Percentiles rank a stretch among this genome's conserved stretches.
Evolutionary conservation across 2,329 filamentous ascomycete species (phyloP).

Genomic region (Aspergillus sp.): DNA sequence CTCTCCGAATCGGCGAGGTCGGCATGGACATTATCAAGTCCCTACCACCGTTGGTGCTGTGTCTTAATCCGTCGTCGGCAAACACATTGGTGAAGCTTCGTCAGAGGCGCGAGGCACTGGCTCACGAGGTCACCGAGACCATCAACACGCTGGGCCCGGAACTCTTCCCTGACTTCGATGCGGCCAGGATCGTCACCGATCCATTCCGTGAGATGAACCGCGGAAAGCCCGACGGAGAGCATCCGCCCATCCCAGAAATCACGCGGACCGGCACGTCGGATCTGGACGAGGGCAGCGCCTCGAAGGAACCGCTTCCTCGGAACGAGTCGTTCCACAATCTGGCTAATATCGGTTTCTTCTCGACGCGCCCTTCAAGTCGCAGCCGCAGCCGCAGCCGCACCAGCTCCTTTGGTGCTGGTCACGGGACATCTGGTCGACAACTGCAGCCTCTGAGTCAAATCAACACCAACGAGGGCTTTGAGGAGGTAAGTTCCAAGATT

Average conservation of each 20-base stretch:
- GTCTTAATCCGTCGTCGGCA: slow-evolving; percentile 76
- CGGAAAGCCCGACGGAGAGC: slow-evolving; percentile 15
- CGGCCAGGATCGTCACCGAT: slow-evolving; percentile 63
- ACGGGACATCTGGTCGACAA: slow-evolving; percentile 61
- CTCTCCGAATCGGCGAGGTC: slow-evolving; percentile 92
- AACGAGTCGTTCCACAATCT: slow-evolving; percentile 96
- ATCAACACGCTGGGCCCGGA: slow-evolving; percentile 96
- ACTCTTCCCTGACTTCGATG: slow-evolving; percentile 94
- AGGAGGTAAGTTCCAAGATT: slow-evolving; percentile 81
- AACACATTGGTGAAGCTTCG: slow-evolving; percentile 81
- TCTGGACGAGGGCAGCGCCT: slow-evolving; percentile 21
- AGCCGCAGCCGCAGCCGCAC: slow-evolving; percentile 71
- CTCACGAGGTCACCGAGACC: slow-evolving; percentile 78
- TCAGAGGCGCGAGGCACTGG: slow-evolving; percentile 68
- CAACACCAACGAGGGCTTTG: slow-evolving; percentile 67
- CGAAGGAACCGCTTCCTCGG: slow-evolving; percentile 61
- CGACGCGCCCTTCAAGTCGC: slow-evolving; percentile 78
- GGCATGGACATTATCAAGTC: slow-evolving; percentile 99
- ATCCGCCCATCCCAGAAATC: slow-evolving; percentile 17
- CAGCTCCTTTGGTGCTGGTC: slow-evolving; percentile 63
- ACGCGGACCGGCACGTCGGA: slow-evolving; percentile 22
- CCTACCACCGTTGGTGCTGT: slow-evolving; percentile 79
- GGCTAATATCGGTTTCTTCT: slow-evolving; percentile 82
- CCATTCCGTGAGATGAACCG: slow-evolving; percentile 40
- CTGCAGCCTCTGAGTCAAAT: slow-evolving; percentile 67